Percentiles rank a stretch among this genome's conserved stretches.
phyloP scores from a whole-genome alignment of 805 yeast species.

The Wickerhamiella domercqiae region DNA sequence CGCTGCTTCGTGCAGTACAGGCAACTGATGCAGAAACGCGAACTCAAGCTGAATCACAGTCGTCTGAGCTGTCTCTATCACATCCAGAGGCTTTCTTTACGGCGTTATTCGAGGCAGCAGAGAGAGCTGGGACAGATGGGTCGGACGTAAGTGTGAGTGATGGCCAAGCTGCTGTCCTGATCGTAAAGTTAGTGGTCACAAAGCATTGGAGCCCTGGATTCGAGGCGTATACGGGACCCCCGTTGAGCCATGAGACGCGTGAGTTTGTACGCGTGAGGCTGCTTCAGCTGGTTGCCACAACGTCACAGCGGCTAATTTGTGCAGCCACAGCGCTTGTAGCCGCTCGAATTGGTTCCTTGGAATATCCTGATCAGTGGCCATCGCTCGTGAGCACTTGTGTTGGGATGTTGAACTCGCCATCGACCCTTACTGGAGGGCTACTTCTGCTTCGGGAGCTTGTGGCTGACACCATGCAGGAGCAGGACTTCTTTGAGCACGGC shows the following conservation, averaged over 20 bases:
- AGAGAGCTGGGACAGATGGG: not conserved
- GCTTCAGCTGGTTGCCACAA: conserved; percentile 32
- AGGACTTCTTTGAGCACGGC: conserved; percentile 67
- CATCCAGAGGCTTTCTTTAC: conserved; percentile 9
- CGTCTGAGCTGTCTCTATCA: conserved; percentile 2
- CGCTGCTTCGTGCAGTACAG: conserved; percentile 8
- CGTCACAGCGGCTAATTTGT: conserved; percentile 35
- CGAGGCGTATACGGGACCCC: conserved; percentile 54
- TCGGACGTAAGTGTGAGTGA: conserved; percentile 27
- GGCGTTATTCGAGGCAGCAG: conserved; percentile 9
- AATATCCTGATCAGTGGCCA: conserved; percentile 96
- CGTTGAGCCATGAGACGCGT: conserved; percentile 41
- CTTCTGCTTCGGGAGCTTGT: conserved; percentile 45
- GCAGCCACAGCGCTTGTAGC: conserved; percentile 57
- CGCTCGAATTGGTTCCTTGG: conserved; percentile 73
- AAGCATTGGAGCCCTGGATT: conserved; percentile 75
- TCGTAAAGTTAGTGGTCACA: conserved; percentile 53
- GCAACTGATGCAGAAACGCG: conserved; percentile 6
- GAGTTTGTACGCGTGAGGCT: conserved; percentile 34
- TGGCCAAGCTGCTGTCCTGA: conserved; percentile 36
- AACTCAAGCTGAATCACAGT: conserved; percentile 7
- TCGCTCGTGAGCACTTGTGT: conserved; percentile 25
- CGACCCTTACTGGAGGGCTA: conserved; percentile 33
- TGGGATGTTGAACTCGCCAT: conserved; percentile 23
- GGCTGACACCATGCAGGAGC: conserved; percentile 74